Evolutionary conservation across 805 yeast genomes (phyloP), one percentile per base, ranked within the genome.

Genomic region (Zygotorulaspora chibaensis): DNA sequence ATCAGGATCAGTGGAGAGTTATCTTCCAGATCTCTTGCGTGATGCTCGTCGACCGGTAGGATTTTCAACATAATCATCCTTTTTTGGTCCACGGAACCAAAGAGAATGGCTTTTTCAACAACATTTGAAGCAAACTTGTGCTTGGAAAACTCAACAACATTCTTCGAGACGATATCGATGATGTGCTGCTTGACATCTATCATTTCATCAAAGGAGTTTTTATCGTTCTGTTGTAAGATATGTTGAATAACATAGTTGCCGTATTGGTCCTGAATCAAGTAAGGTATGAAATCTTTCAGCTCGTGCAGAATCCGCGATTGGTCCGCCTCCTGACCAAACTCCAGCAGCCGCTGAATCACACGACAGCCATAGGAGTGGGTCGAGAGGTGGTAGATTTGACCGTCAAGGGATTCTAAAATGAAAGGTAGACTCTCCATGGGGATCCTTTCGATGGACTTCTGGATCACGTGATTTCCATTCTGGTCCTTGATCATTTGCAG

Each of bases 221-320:
- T 35, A 29, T 70, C 67, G n/a, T 96, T 95, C 48, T 83, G 79
- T 65, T 89, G 95, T 52, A 93, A 77, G 44, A 93, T 85, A 65
- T 93, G 97, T 66, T 93, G 99, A 61, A 93, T 88, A 33, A 93
- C 99, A 62, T 93, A 93, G 70, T 93, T 93, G 49, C 99, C 99
- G 65, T 88, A 93, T 70, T 93, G 98, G 63, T 93, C 98, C 63
- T 88, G 96, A 47, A 90, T 86, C 59, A 93, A 74, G 59, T 79
- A 81, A 52, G 77, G 83, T 18, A 87, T 77, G 59, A 79, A 84
- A 42, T 80, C 77, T 55, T 82, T 82, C 58, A 93, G 72, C 61
- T 88, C 95, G 20, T 69, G 71, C 57, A 93, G 67, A 44, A 93
- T 82, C 43, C 71, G 72, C 20, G 73, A 68, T 64, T 86, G 90